Conservation (phyloP, 805 yeast species). For the Blastobotrys americana region DNA sequence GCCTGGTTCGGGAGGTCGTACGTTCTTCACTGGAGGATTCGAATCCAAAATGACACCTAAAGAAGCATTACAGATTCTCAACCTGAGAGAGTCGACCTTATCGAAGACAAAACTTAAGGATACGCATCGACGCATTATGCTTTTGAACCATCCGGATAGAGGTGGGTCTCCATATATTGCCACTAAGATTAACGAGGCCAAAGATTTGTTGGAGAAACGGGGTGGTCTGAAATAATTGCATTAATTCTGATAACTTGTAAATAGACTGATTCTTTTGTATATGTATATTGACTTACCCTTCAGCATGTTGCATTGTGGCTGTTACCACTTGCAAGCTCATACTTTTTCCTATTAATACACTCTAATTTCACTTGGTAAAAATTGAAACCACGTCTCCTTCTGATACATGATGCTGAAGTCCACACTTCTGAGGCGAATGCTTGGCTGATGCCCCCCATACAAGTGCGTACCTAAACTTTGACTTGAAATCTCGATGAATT, state of each 20-base stretch:
- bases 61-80: slow-evolving; percentile 82
- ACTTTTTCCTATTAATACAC: neutral
- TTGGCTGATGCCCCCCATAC: slow-evolving; percentile 97
- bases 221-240: slow-evolving; percentile 24
- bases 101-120: slow-evolving; percentile 45
- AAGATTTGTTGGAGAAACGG: slow-evolving; percentile 67
- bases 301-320: neutral
- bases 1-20: slow-evolving; percentile 59
- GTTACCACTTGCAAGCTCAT: neutral
- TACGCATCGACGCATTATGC: slow-evolving; percentile 69
- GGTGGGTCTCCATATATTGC: slow-evolving; percentile 82
- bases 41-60: slow-evolving; percentile 83
- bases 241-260: slow-evolving; percentile 1
- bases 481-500: slow-evolving; percentile 86
- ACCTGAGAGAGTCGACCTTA: slow-evolving; percentile 41
- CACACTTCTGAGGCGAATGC: slow-evolving; percentile 95
- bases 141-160: slow-evolving; percentile 80
- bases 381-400: slow-evolving; percentile 94
- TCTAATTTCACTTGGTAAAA: slow-evolving; percentile 55
- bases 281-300: neutral
- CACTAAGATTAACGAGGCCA: slow-evolving; percentile 81
- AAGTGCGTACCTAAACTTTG: slow-evolving; percentile 85
- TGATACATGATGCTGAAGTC: slow-evolving; percentile 69
- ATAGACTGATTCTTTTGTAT: slow-evolving; percentile 9
- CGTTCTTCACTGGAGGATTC: slow-evolving; percentile 80